Percentiles rank a stretch among this genome's conserved stretches.
Conservation (phyloP, 495 filamentous ascomycete genomes). For the Penicillium steckii region DNA sequence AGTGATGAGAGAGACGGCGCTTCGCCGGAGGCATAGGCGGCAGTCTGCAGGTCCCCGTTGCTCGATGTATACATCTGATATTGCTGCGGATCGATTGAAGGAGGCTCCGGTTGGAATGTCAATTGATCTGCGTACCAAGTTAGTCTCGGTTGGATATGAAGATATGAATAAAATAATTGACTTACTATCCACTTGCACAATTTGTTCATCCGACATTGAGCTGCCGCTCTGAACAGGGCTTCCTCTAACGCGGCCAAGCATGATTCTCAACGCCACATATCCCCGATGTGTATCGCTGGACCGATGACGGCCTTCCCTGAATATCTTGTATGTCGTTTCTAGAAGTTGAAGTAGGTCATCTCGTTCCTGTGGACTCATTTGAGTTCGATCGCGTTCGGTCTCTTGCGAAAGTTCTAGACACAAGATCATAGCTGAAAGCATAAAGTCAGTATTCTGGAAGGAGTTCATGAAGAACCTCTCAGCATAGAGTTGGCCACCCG, state of each 20-base stretch:
- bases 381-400: conserved; percentile 8
- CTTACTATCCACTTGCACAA: conserved; percentile 7
- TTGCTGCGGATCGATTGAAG: conserved; percentile 10
- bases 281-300: conserved; percentile 84
- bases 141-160: not conserved
- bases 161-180: conserved; percentile 21
- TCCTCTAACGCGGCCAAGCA: conserved; percentile 67
- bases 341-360: conserved; percentile 67
- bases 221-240: conserved; percentile 12
- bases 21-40: conserved; percentile 1
- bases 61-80: not conserved
- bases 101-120: not conserved
- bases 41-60: not conserved
- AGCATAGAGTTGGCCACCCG: conserved; percentile 66
- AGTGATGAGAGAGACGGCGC: conserved; percentile 34
- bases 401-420: conserved; percentile 64
- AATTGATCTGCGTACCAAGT: conserved; percentile 4
- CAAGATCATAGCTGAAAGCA: conserved; percentile 87
- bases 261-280: conserved; percentile 65
- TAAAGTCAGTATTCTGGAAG: conserved; percentile 76
- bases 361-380: conserved; percentile 26
- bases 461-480: conserved; percentile 77
- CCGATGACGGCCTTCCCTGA: conserved; percentile 61
- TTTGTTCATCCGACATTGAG: conserved; percentile 21
- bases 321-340: conserved; percentile 67